A percentile compares a stretch with the other conserved stretches of the same genome.
Conservation (phyloP, 2,329 filamentous ascomycete species). For the Ophiocordyceps polyrhachis-furcata region DNA sequence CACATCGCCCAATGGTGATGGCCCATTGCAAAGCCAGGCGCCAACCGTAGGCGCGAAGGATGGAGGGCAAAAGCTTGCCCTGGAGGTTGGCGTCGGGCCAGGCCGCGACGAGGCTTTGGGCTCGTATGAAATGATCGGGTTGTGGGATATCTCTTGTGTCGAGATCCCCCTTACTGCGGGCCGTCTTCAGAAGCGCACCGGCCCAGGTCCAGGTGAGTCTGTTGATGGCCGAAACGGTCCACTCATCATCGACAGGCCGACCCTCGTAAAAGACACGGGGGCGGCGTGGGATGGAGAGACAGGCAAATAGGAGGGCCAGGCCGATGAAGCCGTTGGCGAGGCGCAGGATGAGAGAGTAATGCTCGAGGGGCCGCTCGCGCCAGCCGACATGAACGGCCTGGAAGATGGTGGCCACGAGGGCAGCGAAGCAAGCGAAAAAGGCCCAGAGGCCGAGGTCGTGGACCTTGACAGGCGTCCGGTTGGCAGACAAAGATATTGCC, state of each 20-base stretch:
- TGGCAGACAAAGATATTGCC: conserved; percentile 26
- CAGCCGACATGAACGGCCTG: conserved; percentile 22
- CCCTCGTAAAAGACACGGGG: conserved; percentile 45
- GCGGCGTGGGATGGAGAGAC: conserved; percentile 42
- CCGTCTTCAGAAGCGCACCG: conserved; percentile 30
- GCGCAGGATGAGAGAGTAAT: conserved; percentile 24
- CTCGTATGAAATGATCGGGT: conserved; percentile 34
- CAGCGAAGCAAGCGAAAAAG: conserved; percentile 26
- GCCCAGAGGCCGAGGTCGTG: conserved; percentile 35
- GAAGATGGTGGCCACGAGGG: conserved; percentile 23
- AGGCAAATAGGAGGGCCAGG: conserved; percentile 26
- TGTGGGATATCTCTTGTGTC: conserved; percentile 43
- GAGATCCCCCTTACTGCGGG: conserved; percentile 38
- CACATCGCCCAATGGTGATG: conserved; percentile 31
- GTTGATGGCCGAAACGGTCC: conserved; percentile 38
- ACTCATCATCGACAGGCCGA: conserved; percentile 42
- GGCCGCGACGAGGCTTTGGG: conserved; percentile 27
- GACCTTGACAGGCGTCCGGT: conserved; percentile 29
- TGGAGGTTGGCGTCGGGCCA: conserved; percentile 30
- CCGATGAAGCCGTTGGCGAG: conserved; percentile 25
- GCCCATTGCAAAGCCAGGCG: conserved; percentile 39
- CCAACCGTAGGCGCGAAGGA: conserved; percentile 38
- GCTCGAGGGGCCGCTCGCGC: conserved; percentile 13
- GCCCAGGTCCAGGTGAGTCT: conserved; percentile 52
- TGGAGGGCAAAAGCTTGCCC: conserved; percentile 37